Conservation (phyloP, 805 yeast genomes). For the Ogataea pilisensis region DNA sequence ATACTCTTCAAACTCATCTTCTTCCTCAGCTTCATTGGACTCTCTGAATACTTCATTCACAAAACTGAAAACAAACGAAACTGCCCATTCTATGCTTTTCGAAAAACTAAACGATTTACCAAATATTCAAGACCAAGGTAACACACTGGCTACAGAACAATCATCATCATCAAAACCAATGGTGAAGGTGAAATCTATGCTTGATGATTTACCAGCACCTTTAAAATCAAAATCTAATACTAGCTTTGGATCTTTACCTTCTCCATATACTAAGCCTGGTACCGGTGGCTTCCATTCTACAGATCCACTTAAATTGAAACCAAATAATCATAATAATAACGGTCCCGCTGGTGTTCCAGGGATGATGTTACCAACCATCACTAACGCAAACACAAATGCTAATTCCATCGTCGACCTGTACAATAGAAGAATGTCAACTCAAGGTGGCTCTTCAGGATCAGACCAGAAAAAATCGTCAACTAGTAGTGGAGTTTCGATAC, state of each 20-base stretch:
- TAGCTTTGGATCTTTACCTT: conserved; percentile 4
- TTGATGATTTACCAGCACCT: conserved; percentile 14
- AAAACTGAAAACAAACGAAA: conserved; percentile 20
- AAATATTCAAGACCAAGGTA: conserved; percentile 19
- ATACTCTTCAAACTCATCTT: conserved; percentile 9
- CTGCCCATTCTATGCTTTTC: conserved; percentile 17
- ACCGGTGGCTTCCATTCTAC: no score
- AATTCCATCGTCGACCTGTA: conserved; percentile 29
- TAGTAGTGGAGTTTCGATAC: not conserved
- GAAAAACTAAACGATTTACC: conserved; percentile 26
- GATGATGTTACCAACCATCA: conserved; percentile 1
- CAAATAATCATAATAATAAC: not conserved
- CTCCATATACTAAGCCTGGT: conserved; percentile 3
- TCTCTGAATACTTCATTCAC: conserved; percentile 17
- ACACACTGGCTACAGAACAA: conserved; percentile 11
- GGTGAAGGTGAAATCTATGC: conserved; percentile 20
- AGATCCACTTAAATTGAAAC: not conserved
- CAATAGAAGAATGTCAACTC: conserved; percentile 26
- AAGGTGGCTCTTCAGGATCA: conserved; percentile 4
- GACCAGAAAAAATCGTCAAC: conserved; percentile 1
- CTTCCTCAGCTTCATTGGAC: conserved; percentile 10
- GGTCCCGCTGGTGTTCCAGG: not conserved
- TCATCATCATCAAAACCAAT: conserved; percentile 9
- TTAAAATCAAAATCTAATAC: conserved; percentile 10
- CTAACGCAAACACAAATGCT: conserved; percentile 4